A percentile compares a stretch with the other conserved stretches of the same genome.
Conservation (phyloP, 129 eudicot species). For the Flaveria ramosissima region DNA sequence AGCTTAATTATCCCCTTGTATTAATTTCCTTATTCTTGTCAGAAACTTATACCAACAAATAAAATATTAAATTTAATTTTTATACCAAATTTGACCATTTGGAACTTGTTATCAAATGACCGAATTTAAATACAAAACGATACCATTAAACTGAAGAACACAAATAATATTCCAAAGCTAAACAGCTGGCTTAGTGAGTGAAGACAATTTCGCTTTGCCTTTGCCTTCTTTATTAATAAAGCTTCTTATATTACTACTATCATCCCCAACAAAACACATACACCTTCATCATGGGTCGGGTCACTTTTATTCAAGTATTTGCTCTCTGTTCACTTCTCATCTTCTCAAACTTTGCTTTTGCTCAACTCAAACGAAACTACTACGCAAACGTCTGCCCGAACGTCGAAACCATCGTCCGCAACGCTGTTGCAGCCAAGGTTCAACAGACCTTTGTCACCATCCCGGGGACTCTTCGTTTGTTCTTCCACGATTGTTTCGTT, state of each 20-base stretch:
- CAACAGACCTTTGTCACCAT: slow-evolving; percentile 69
- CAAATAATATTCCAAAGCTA: slow-evolving; percentile 28
- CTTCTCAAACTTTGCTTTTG: slow-evolving; percentile 37
- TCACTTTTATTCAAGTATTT: slow-evolving; percentile 29
- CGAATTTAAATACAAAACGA: neutral
- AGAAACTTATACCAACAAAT: neutral
- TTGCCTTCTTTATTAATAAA: slow-evolving; percentile 29
- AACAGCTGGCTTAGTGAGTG: slow-evolving; percentile 43
- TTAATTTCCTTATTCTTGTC: neutral
- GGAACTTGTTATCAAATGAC: neutral
- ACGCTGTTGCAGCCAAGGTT: slow-evolving; percentile 50
- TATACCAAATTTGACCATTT: slow-evolving; percentile 24
- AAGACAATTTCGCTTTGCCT: slow-evolving; percentile 33
- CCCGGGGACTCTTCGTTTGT: slow-evolving; percentile 76
- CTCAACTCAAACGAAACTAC: slow-evolving; percentile 58
- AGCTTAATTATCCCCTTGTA: neutral
- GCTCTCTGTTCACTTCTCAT: slow-evolving; percentile 36
- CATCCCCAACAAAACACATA: slow-evolving; percentile 9
- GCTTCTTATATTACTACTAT: slow-evolving; percentile 11
- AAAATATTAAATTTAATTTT: neutral
- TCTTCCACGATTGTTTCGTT: slow-evolving; percentile 91
- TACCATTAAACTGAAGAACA: neutral
- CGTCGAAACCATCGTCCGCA: slow-evolving; percentile 64
- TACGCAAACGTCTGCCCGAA: slow-evolving; percentile 75
- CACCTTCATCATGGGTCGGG: slow-evolving; percentile 42